A percentile compares a stretch with the other conserved stretches of the same genome.
phyloP scores from a whole-genome alignment of 768 basidiomycete species.

The Serendipita sp. region DNA sequence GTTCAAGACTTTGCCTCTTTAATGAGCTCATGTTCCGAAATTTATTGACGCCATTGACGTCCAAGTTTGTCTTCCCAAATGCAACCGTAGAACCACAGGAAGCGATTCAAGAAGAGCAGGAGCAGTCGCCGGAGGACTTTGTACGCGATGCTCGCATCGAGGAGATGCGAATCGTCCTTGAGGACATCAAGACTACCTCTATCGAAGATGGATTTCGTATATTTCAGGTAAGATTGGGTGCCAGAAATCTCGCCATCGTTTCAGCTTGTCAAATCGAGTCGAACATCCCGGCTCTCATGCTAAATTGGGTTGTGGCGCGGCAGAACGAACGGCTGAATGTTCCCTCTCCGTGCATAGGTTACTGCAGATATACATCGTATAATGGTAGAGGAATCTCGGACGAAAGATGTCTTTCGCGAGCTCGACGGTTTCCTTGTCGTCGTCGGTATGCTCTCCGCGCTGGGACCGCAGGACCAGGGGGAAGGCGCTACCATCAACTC shows the following conservation, averaged over 20 bases:
- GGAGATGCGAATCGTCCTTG: constrained; percentile 53
- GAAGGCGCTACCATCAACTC: constrained; percentile 19
- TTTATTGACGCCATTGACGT: constrained; percentile 42
- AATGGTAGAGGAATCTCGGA: constrained; percentile 45
- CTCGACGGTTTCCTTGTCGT: constrained; percentile 66
- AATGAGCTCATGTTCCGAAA: constrained; percentile 35
- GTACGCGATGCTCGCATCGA: constrained; percentile 57
- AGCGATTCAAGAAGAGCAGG: constrained; percentile 23
- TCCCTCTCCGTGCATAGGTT: constrained; percentile 8
- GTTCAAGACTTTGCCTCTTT: neutral
- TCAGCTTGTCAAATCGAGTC: neutral
- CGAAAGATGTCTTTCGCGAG: constrained; percentile 66
- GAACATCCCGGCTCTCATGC: constrained; percentile 28
- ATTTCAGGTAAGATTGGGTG: constrained; percentile 42
- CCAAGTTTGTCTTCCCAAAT: constrained; percentile 36
- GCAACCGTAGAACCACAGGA: constrained; percentile 15
- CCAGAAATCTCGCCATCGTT: neutral
- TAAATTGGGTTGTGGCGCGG: neutral
- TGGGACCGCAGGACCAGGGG: constrained; percentile 22
- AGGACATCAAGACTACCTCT: constrained; percentile 43
- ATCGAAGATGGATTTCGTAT: constrained; percentile 27
- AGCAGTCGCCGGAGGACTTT: constrained; percentile 42
- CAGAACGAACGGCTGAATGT: neutral
- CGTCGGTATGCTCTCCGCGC: constrained; percentile 53
- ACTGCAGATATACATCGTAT: constrained; percentile 46